Evolutionary conservation across 768 basidiomycete species (phyloP), one percentile per base, ranked within the genome.

Genomic region (Suillus lakei): DNA sequence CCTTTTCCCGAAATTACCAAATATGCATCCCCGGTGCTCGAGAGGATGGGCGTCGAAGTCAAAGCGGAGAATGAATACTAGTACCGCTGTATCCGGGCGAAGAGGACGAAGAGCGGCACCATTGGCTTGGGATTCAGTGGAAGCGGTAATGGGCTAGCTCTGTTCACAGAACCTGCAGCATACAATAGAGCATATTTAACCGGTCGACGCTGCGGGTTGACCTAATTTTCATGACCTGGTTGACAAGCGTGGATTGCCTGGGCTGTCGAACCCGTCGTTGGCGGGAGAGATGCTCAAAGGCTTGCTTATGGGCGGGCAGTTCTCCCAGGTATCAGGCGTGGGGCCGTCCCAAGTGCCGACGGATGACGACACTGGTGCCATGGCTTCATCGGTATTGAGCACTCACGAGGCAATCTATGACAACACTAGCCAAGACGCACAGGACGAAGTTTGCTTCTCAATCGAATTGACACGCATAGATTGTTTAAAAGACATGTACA

Each of bases 391-490:
- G 13, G 38, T 81, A 23, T 63, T 74, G 1, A 55, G 71, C 44
- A 78, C 78, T 60, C 69, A 72, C 23, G 85, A 90, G 62, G 79
- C 88, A 26, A 74, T 90, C 4, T 46, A 96, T 72, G 96, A 96
- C 15, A 92, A 92, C 63, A 70, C 80, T n/a, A 74, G 83, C 4
- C 86, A 92, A 70, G 97, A 99, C 73, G 86, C 88, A 23, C 95
- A 95, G 38, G 96, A 97, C 71, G 98, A 99, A 87, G 93, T 98
- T 69, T 88, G 93, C 69, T 99, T 99, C 83, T 93, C 89, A 16
- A 91, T 98, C 66, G 97, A 99, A 81, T 79, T 98, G 67, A 98
- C 97, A 53, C 82, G 92, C 71, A 83, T 99, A 71, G 91, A 94
- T 77, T 87, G 93, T 67, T 83, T 99, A 71, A 92, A 90, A 69